Base-by-base conservation (phyloP, 768 basidiomycete genomes). In the Amanita jacksonii region DNA sequence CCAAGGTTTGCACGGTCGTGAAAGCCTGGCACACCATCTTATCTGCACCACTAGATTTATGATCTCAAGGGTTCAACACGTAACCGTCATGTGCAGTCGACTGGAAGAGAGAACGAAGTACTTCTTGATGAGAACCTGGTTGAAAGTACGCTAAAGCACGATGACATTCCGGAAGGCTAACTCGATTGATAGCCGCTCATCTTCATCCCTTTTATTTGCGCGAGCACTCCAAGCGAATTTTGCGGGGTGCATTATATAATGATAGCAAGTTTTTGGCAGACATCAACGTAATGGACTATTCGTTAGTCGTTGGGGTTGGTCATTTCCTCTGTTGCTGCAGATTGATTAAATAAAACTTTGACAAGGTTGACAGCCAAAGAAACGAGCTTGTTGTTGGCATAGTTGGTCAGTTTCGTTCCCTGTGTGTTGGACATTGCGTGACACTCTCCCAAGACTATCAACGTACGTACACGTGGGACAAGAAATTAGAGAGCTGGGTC, bases 251-350 rank as follows among this genome's bases (percentile, higher is more conserved):
- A 8, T 65, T 99, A 22, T 90, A 76, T 66, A 98, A 94, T 52
- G 96, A 99, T 60, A 94, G 85, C 64, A 90, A 86, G 51, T 99
- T 98, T 63, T 63, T 99, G 38, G 84, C 86, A 10, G 87, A 91
- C 50, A 81, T 93, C 45, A 93, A 96, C 57, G 89, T 97, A 40
- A 93, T 92, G 86, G 96, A 99, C 62, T 99, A 99, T 60, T 96
- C 92, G 2, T 64, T 99, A 22, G 85, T 98, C 19, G 91, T 92
- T 38, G 96, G 93, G 5, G 69, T 73, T 51, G 22, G 61, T 49
- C 28, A 34, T 18, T 6, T 34, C 41, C 15, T 18, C 8, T 20
- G n/a, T 16, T 13, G 41, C 31, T 30, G n/a, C 8, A 12, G 30
- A 34, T 18, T 18, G 43, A 19, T 44, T 25, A 5, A 39, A 15